These are phyloP conservation scores for Beauveria medogensis DNA, from an alignment of 2,329 filamentous ascomycete genomes.

Conservation along the genomic window DNA sequence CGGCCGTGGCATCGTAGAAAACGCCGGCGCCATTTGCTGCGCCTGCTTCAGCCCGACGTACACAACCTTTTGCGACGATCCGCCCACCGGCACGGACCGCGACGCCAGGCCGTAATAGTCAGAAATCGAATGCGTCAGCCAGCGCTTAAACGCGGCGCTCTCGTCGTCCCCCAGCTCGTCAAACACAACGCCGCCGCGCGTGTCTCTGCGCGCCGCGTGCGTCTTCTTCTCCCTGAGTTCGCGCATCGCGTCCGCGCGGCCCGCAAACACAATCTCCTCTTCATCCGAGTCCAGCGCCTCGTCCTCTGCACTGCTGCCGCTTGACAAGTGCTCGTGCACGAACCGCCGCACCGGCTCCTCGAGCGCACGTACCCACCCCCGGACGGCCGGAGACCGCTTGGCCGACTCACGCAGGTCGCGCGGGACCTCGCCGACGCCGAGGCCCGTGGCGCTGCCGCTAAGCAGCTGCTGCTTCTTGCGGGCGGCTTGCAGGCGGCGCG, in stretches of 20 bases:
- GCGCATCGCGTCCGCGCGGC: slow-evolving; percentile 54
- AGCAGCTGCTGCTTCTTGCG: slow-evolving; percentile 40
- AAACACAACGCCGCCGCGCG: slow-evolving; percentile 54
- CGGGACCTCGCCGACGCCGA: slow-evolving; percentile 54
- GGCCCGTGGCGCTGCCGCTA: slow-evolving; percentile 31
- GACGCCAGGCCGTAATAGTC: slow-evolving; percentile 86
- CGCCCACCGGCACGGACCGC: slow-evolving; percentile 65
- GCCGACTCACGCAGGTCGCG: slow-evolving; percentile 72
- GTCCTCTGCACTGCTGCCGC: slow-evolving; percentile 20
- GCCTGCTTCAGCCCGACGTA: slow-evolving; percentile 66
- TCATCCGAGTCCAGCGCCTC: slow-evolving; percentile 37
- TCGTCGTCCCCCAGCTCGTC: slow-evolving; percentile 70
- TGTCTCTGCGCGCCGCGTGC: slow-evolving; percentile 44
- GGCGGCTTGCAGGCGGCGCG: slow-evolving; percentile 29
- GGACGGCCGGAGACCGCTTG: slow-evolving; percentile 73
- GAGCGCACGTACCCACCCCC: slow-evolving; percentile 70
- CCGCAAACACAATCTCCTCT: slow-evolving; percentile 89
- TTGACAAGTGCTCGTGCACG: slow-evolving; percentile 38
- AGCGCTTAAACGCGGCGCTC: slow-evolving; percentile 70
- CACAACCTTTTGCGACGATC: slow-evolving; percentile 67
- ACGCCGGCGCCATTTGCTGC: slow-evolving; percentile 20
- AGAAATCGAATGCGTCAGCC: slow-evolving; percentile 87
- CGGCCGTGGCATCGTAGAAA: slow-evolving; percentile 45
- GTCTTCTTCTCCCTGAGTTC: slow-evolving; percentile 30
- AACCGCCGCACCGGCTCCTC: slow-evolving; percentile 79